Evolutionary conservation across 2,329 filamentous ascomycete species (phyloP).

Genomic region (Fusarium hainanense): DNA sequence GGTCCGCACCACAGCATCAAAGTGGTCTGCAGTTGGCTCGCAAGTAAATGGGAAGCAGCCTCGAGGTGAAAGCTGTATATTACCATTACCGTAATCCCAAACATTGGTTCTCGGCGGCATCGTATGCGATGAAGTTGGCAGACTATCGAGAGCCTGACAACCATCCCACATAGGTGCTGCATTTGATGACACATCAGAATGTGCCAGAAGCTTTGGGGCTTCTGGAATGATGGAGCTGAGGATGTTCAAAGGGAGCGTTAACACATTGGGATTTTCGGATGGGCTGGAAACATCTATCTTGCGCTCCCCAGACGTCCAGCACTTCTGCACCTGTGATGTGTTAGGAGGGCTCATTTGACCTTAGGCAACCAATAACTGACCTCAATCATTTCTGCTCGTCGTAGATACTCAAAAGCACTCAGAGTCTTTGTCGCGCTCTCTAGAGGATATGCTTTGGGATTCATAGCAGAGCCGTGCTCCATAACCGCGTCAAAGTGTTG

Average conservation of each 20-base stretch:
- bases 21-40: slow-evolving; percentile 25
- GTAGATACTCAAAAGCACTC: slow-evolving; percentile 32
- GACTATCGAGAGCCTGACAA: no score
- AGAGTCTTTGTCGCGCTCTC: slow-evolving; percentile 18
- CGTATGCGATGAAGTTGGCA: no score
- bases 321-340: slow-evolving; percentile 24
- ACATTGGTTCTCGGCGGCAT: slow-evolving; percentile 5
- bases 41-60: slow-evolving; percentile 29
- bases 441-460: slow-evolving; percentile 1
- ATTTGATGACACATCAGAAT: neutral
- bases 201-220: neutral
- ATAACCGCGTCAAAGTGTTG: slow-evolving; percentile 37
- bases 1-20: slow-evolving; percentile 25
- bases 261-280: neutral
- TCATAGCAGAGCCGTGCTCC: slow-evolving; percentile 24
- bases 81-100: slow-evolving; percentile 25
- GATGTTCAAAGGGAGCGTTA: neutral
- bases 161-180: neutral
- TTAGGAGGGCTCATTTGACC: neutral
- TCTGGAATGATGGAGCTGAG: neutral
- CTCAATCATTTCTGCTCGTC: slow-evolving; percentile 26
- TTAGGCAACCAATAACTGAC: neutral
- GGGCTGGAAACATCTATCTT: neutral
- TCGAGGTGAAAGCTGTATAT: slow-evolving; percentile 5
- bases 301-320: slow-evolving; percentile 15